Conservation (phyloP, 257 asterid species). For the Lantana camara region DNA sequence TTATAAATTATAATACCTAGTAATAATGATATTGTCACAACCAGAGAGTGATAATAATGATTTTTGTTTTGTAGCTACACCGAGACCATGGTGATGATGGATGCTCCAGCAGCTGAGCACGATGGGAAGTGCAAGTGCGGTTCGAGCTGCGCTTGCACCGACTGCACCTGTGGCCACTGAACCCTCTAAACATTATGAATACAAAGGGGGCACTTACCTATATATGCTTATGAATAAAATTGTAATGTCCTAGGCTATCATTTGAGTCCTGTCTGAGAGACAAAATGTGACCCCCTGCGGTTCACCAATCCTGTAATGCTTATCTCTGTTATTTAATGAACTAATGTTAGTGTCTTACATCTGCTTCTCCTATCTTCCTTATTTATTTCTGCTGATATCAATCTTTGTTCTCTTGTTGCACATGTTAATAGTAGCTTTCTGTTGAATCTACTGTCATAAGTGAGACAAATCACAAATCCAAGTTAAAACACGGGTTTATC, state of each 20-base stretch:
- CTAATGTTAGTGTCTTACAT: conserved; percentile 4
- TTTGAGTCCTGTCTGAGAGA: background rate
- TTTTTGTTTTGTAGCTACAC: conserved; percentile 41
- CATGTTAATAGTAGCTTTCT: too few relatives aligned
- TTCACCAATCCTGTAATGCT: conserved; percentile 8
- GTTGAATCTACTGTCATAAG: too few relatives aligned
- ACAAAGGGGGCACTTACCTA: conserved; percentile 11
- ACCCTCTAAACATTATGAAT: background rate
- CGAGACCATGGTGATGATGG: conserved; percentile 42
- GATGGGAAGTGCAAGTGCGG: conserved; percentile 77
- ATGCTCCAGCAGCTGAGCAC: conserved; percentile 43
- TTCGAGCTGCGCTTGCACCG: conserved; percentile 54
- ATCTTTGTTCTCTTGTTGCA: too few relatives aligned
- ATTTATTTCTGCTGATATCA: background rate
- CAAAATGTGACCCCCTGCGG: background rate
- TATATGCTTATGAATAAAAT: conserved; percentile 10
- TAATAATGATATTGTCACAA: too few relatives aligned
- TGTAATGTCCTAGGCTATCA: background rate
- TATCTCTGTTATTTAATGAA: background rate
- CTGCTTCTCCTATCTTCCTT: background rate
- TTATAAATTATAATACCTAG: too few relatives aligned
- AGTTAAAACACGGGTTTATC: too few relatives aligned
- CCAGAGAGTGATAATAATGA: background rate
- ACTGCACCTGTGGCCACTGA: conserved; percentile 65
- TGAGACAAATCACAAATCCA: too few relatives aligned